These are phyloP conservation scores for Lepidium sativum DNA, from an alignment of 345 rosid species.

Conservation along the genomic window DNA sequence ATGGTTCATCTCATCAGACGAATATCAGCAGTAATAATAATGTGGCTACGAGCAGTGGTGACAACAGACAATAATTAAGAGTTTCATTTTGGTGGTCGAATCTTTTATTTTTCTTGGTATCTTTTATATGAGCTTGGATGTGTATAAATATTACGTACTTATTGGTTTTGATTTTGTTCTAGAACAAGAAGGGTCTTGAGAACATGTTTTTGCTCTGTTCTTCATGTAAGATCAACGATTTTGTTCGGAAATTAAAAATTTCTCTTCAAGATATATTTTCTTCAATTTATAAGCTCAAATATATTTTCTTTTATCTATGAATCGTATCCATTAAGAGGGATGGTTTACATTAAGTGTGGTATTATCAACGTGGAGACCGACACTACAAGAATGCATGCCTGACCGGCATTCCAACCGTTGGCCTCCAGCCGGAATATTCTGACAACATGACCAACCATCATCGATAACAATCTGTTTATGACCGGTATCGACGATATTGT, in stretches of 20 bases:
- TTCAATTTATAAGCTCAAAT: background rate
- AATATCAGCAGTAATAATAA: constrained; percentile 19
- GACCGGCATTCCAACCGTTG: too few species aligned
- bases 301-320: background rate
- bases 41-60: constrained; percentile 23
- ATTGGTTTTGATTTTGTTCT: background rate
- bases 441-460: too few species aligned
- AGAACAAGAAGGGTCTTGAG: constrained; percentile 16
- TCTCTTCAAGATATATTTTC: background rate
- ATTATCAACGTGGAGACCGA: too few species aligned
- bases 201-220: constrained; percentile 16
- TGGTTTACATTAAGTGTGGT: too few species aligned
- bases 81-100: background rate
- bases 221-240: constrained; percentile 18
- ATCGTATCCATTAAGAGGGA: too few species aligned
- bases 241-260: background rate
- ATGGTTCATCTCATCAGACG: constrained; percentile 31
- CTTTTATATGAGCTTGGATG: constrained; percentile 7
- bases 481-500: too few species aligned
- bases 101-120: background rate
- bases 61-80: constrained; percentile 26
- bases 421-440: too few species aligned
- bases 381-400: too few species aligned
- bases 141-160: too few species aligned
- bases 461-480: too few species aligned